Base-by-base conservation (phyloP, 75 land plant species). In the Chamaecyparis obtusa region DNA sequence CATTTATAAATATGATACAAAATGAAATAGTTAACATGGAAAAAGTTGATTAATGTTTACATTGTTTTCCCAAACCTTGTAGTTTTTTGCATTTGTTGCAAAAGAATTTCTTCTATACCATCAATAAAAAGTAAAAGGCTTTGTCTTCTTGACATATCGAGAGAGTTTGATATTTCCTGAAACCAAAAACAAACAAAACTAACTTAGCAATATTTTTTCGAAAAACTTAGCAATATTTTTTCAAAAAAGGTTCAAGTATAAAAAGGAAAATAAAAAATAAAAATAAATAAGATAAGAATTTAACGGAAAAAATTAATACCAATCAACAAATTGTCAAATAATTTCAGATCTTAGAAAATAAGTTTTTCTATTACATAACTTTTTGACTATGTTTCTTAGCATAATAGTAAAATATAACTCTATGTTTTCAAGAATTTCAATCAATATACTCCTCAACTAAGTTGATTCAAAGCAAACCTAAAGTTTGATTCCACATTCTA, bases 141-240 rank as follows among this genome's bases (percentile, higher is more conserved):
- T 15, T 83, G 85, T n/a, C 85, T 83, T n/a, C 85, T 83, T 51
- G 85, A 54, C 19, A 83, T 1, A 55, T 83, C 85, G 33, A 83
- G 13, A 46, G 55, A 30, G 54, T 83, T 83, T 35, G 51, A 49
- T 9, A 83, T 54, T 46, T 83, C 85, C 85, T 83, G 33, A 15
- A 19, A 11, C 14, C 51, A 49, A 15, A 19, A 11, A 4, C 54
- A 49, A 83, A 16, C 30, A 44, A 54, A 51, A 83, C 2, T 14
- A 79, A 21, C 8, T 41, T 37, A 79, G 24, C 46, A 79, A 16
- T n/a, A n/a, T n/a, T n/a, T n/a, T n/a, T n/a, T n/a, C n/a, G n/a
- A n/a, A n/a, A n/a, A n/a, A n/a, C n/a, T n/a, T n/a, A n/a, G n/a
- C n/a, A n/a, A n/a, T n/a, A n/a, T n/a, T 36, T 14, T 1, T 35